phyloP scores from a whole-genome alignment of 78 protist genomes.

The Polysphondylium violaceum region DNA sequence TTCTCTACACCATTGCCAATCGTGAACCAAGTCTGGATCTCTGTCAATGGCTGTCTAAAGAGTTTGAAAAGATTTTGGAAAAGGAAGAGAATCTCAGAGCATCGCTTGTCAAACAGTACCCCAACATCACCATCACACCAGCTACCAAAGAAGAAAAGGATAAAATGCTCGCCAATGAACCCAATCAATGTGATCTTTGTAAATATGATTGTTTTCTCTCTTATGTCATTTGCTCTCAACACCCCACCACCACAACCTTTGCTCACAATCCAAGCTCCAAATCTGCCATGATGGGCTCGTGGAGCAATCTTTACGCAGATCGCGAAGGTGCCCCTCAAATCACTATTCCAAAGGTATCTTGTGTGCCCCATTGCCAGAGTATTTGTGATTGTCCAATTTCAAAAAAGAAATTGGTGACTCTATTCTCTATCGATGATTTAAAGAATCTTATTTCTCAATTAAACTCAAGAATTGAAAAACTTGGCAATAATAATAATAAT shows the following conservation, averaged over 20 bases:
- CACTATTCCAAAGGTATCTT: background rate
- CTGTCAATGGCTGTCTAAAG: background rate
- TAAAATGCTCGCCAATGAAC: constrained; percentile 1
- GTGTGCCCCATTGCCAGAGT: constrained; percentile 6
- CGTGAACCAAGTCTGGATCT: constrained; percentile 16
- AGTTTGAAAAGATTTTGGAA: constrained; percentile 19
- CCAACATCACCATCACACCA: background rate
- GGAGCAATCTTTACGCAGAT: background rate
- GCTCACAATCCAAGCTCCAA: no score
- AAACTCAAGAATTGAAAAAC: no score
- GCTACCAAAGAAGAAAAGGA: background rate
- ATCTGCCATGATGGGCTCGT: no score
- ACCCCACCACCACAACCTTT: no score
- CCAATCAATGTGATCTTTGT: constrained; percentile 69
- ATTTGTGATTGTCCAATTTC: constrained; percentile 1
- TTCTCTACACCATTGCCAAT: constrained; percentile 45
- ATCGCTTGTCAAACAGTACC: background rate
- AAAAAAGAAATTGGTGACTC: constrained; percentile 1
- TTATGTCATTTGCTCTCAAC: constrained; percentile 12
- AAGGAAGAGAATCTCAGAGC: constrained; percentile 9
- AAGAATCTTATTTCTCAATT: background rate
- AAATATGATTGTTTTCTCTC: constrained; percentile 73
- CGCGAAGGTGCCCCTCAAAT: background rate
- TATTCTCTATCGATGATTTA: constrained; percentile 16
- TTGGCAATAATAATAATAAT: background rate